Evolutionary conservation across 345 rosid species (phyloP), one percentile per base, ranked within the genome.

Genomic region (Citrus sp.): DNA sequence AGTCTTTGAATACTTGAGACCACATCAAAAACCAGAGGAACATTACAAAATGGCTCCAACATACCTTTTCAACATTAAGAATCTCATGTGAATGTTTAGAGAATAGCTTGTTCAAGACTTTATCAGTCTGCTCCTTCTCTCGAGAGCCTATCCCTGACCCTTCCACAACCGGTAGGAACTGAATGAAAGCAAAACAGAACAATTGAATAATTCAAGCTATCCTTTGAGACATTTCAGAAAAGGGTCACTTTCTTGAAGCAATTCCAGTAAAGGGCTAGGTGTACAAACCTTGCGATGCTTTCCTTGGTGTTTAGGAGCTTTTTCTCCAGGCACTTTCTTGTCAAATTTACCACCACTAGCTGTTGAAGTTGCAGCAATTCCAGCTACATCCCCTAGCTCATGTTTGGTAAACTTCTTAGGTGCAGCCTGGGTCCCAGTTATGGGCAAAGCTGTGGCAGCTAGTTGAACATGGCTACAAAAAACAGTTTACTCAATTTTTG

Each of bases 301-400:
- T 73, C 97, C 96, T 77, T 87, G 91, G 68, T 87, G 88, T 82
- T 91, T 93, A 12, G 83, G 87, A 82, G 97, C 87, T 80, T 93
- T 95, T 76, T 95, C 99, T 77, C 97, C 97, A 1, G 84, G 86
- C 49, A 93, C 83, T 90, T 90, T 95, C 83, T 89, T 93, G 84
- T 95, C 99, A 54, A 96, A 96, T 87, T 95, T 95, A 55, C 99
- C 98, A 73, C 97, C 98, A 81, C 98, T 95, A 54, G 95, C 98
- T 21, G 98, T 95, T 72, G 98, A 89, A 32, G 95, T 87, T 7
- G 95, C 89, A 30, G 96, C 99, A 78, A 92, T 84, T 83, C 99
- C 97, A 46, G 98, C 99, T 7, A 92, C 98, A 68, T 86, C 87
- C 46, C 93, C 91, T 55, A 93, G 86, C 58, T 84, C 98, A 51